These are phyloP conservation scores for Candida dajiaensis DNA, from an alignment of 805 yeast species.

Conservation along the genomic window DNA sequence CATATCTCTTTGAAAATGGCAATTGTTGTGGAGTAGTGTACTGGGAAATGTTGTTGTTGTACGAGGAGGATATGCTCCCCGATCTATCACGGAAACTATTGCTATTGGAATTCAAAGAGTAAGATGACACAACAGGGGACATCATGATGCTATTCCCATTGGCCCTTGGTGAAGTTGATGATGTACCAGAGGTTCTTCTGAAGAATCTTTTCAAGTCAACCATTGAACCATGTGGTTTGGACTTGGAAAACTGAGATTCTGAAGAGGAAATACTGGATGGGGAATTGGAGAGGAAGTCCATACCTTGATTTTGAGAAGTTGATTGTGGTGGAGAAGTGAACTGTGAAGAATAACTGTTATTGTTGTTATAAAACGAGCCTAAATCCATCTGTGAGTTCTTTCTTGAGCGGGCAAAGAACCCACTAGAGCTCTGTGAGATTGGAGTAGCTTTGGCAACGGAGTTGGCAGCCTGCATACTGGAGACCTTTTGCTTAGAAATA, in stretches of 20 bases:
- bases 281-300: constrained; percentile 17
- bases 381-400: constrained; percentile 29
- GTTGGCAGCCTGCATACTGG: constrained; percentile 19
- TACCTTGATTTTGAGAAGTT: neutral
- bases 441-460: constrained; percentile 15
- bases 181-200: constrained; percentile 34
- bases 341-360: constrained; percentile 14
- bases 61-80: constrained; percentile 27
- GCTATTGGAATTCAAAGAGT: constrained; percentile 10
- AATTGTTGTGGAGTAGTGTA: constrained; percentile 33
- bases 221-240: constrained; percentile 74
- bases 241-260: constrained; percentile 27
- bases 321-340: constrained; percentile 1
- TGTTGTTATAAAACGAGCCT: constrained; percentile 22
- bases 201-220: constrained; percentile 72
- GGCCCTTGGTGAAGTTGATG: constrained; percentile 18
- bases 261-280: constrained; percentile 23
- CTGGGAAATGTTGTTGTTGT: constrained; percentile 30
- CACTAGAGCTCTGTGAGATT: constrained; percentile 18
- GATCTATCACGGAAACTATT: constrained; percentile 18
- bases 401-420: constrained; percentile 40
- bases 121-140: constrained; percentile 13
- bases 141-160: constrained; percentile 8
- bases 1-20: constrained; percentile 72
- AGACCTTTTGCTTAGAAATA: constrained; percentile 71